These are phyloP conservation scores for Annulohypoxylon moriforme DNA, from an alignment of 495 filamentous ascomycete genomes.

Conservation along the genomic window DNA sequence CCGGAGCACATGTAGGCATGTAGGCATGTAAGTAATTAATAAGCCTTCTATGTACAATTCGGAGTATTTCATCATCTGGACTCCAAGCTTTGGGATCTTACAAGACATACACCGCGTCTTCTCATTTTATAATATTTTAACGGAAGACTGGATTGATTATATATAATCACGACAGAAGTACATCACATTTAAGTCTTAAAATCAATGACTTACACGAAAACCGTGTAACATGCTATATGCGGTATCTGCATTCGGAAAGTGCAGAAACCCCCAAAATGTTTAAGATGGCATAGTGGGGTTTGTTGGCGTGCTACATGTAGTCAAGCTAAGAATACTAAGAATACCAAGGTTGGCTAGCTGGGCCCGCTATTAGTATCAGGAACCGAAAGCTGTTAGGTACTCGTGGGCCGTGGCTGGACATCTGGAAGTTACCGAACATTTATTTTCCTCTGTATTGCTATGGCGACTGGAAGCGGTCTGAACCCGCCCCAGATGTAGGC, in stretches of 20 bases:
- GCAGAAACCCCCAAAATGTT: slow-evolving; percentile 16
- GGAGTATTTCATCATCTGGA: background rate
- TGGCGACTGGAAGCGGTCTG: slow-evolving; percentile 11
- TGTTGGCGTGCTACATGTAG: slow-evolving; percentile 36
- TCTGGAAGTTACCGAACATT: slow-evolving; percentile 11
- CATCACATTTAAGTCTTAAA: too few species aligned
- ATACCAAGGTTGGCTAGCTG: slow-evolving; percentile 11
- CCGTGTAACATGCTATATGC: slow-evolving; percentile 22
- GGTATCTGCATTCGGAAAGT: slow-evolving; percentile 6
- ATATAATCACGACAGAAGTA: too few species aligned
- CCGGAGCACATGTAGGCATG: background rate
- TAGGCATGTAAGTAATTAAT: background rate
- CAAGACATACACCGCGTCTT: too few species aligned
- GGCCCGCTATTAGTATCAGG: slow-evolving; percentile 27
- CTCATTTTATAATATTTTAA: too few species aligned
- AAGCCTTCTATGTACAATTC: background rate
- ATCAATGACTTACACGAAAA: background rate
- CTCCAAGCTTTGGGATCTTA: background rate
- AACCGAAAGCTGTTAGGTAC: slow-evolving; percentile 18
- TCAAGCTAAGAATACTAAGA: slow-evolving; percentile 5
- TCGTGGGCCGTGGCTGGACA: background rate
- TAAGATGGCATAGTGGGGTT: slow-evolving; percentile 32
- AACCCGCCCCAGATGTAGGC: background rate
- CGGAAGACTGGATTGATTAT: too few species aligned
- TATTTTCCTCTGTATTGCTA: background rate